Base-by-base conservation (phyloP, 768 basidiomycete genomes). In the Neoboletus brunneissimus region DNA sequence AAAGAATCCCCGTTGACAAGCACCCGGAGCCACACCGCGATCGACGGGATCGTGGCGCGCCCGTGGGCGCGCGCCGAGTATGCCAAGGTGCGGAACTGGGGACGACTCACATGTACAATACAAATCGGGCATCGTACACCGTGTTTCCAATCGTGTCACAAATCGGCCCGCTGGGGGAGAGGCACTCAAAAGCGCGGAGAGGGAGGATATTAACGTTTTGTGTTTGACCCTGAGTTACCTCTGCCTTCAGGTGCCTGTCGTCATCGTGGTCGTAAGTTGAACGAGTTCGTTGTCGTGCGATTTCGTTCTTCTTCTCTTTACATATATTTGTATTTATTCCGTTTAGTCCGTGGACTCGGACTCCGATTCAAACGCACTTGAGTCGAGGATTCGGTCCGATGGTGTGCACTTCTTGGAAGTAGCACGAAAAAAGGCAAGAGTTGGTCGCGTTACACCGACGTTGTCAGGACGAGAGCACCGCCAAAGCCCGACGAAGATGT, bases 291-390 rank as follows among this genome's bases (percentile, higher is more conserved):
- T 16, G 37, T 38, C 4, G 32, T 13, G 4, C 31, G 31, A 31
- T 31, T 31, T 31, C 32, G 12, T 12, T 32, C 13, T 9, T 11
- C 3, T 31, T 5, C 5, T 2, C 25, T 32, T 32, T 32, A 9
- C 2, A 1, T 31, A 12, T 13, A 3, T 37, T 37, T 37, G 1
- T 37, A 5, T 18, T 37, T 18, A n/a, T 27, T n/a, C 18, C 44
- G 16, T 27, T n/a, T 18, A 4, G 59, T 16, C 51, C 60, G 51
- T 57, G 9, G 29, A 8, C 6, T 8, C 45, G 35, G 35, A 48
- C 42, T 16, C 27, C 48, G 41, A n/a, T 38, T 15, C 2, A 44
- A 40, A 22, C 61, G 40, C 61, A 63, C 44, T 59, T 40, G 61
- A 62, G 61, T 32, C 27, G 13, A 32, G 3, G n/a, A 25, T 46